Conservation (phyloP, 495 filamentous ascomycete species). For the Sporormia fimetaria region DNA sequence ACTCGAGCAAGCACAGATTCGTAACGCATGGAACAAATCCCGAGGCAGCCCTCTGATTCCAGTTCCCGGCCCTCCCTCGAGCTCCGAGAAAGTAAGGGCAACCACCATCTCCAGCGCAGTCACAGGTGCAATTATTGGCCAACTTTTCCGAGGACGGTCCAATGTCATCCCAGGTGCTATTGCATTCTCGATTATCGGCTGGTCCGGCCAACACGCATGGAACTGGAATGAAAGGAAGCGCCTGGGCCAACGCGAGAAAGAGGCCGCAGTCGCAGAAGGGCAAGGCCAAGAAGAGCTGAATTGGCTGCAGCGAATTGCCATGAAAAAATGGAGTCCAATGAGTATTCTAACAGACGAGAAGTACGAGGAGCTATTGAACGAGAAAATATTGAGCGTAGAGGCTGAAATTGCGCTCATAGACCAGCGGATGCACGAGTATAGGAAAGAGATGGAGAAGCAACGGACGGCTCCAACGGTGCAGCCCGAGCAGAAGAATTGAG, state of each 20-base stretch:
- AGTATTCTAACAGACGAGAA: constrained; percentile 65
- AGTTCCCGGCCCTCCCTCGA: constrained; percentile 33
- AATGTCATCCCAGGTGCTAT: constrained; percentile 22
- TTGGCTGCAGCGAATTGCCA: constrained; percentile 40
- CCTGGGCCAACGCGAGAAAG: constrained; percentile 12
- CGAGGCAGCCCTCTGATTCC: constrained; percentile 10
- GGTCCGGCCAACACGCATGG: constrained; percentile 47
- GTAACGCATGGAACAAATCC: constrained; percentile 9
- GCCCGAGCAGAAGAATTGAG: background rate
- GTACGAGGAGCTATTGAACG: constrained; percentile 62
- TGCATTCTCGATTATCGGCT: constrained; percentile 53
- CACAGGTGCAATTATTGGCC: constrained; percentile 51
- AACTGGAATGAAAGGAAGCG: constrained; percentile 38
- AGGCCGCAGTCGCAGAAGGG: constrained; percentile 1
- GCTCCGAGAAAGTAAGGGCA: constrained; percentile 46
- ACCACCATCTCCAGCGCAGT: constrained; percentile 59
- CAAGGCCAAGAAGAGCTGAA: constrained; percentile 29
- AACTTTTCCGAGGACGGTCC: constrained; percentile 48
- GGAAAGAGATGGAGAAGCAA: constrained; percentile 8
- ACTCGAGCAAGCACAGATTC: constrained; percentile 30
- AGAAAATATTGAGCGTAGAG: constrained; percentile 66
- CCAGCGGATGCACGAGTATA: constrained; percentile 55
- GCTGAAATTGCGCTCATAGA: constrained; percentile 79
- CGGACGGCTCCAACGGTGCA: background rate
- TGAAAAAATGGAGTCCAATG: constrained; percentile 74